These are phyloP conservation scores for Flaveria brownii DNA, from an alignment of 129 eudicot genomes.

Conservation along the genomic window DNA sequence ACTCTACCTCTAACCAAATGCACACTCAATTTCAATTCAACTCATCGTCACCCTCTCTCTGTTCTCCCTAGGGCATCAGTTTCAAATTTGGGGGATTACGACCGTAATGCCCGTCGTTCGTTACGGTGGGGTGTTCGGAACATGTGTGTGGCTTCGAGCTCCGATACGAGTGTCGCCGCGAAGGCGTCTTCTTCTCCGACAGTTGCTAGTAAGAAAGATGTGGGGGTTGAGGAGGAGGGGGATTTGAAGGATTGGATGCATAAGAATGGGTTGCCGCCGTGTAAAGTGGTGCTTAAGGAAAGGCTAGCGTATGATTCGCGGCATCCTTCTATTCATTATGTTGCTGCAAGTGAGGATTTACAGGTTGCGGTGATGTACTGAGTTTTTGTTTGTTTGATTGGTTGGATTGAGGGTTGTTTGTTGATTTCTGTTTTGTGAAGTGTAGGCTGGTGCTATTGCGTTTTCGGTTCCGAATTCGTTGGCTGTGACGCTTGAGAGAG, in stretches of 20 bases:
- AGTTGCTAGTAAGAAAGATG: slow-evolving; percentile 41
- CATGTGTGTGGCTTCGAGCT: slow-evolving; percentile 57
- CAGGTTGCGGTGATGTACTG: slow-evolving; percentile 42
- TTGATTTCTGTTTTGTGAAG: neutral
- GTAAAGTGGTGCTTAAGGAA: slow-evolving; percentile 72
- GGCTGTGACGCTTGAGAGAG: slow-evolving; percentile 90
- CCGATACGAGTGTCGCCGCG: slow-evolving; percentile 54
- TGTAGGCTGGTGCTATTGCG: slow-evolving; percentile 77
- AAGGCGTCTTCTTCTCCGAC: slow-evolving; percentile 38
- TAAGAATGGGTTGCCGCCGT: slow-evolving; percentile 85
- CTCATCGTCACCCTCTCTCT: slow-evolving; percentile 36
- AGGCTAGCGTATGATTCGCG: slow-evolving; percentile 54
- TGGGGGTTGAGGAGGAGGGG: slow-evolving; percentile 39
- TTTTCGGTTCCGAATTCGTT: slow-evolving; percentile 80
- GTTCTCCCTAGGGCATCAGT: slow-evolving; percentile 31
- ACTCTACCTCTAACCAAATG: slow-evolving; percentile 42
- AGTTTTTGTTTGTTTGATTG: neutral
- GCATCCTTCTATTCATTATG: slow-evolving; percentile 67
- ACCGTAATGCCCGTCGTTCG: slow-evolving; percentile 23
- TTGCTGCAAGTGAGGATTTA: slow-evolving; percentile 92
- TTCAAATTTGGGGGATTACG: slow-evolving; percentile 9
- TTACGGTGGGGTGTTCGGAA: slow-evolving; percentile 32
- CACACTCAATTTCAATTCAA: slow-evolving; percentile 42
- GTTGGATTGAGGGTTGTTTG: neutral
- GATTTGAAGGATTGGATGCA: slow-evolving; percentile 95